phyloP scores from a whole-genome alignment of 768 basidiomycete species.

The Hygrophoropsis aurantiaca region DNA sequence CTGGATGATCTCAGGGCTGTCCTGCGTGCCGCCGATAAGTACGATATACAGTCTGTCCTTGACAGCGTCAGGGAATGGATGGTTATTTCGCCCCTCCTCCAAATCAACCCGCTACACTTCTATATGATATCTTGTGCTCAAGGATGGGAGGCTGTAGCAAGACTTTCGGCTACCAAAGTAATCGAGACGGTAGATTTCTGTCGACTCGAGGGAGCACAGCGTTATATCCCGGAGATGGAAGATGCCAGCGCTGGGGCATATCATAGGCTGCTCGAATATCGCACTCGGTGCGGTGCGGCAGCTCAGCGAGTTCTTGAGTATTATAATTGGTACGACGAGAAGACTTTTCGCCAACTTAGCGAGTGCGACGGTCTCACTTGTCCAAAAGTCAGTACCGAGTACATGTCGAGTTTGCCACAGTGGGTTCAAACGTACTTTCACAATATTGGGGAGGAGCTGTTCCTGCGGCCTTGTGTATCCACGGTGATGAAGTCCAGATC shows the following conservation, averaged over 20 bases:
- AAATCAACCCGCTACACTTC: constrained; percentile 16
- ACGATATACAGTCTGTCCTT: constrained; percentile 23
- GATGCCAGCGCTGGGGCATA: constrained; percentile 40
- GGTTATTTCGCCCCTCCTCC: constrained; percentile 4
- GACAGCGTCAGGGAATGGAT: constrained; percentile 14
- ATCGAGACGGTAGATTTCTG: constrained; percentile 15
- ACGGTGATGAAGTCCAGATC: background rate
- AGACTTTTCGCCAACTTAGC: too few species aligned
- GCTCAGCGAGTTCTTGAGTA: constrained; percentile 5
- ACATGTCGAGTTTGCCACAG: background rate
- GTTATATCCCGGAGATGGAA: constrained; percentile 35
- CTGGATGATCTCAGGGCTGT: constrained; percentile 13
- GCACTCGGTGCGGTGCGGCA: constrained; percentile 33
- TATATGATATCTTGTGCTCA: constrained; percentile 27
- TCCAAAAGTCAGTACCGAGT: background rate
- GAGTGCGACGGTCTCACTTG: too few species aligned
- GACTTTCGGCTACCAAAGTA: constrained; percentile 18
- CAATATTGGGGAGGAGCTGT: background rate
- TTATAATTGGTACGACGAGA: background rate
- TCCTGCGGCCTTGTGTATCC: background rate
- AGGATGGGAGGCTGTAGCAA: constrained; percentile 14
- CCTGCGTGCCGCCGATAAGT: constrained; percentile 18
- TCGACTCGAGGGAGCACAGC: background rate
- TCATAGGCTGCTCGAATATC: constrained; percentile 42
- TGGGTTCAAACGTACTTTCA: background rate